Base-by-base conservation (phyloP, 106 monocot species). In the Agapanthus africanus region DNA sequence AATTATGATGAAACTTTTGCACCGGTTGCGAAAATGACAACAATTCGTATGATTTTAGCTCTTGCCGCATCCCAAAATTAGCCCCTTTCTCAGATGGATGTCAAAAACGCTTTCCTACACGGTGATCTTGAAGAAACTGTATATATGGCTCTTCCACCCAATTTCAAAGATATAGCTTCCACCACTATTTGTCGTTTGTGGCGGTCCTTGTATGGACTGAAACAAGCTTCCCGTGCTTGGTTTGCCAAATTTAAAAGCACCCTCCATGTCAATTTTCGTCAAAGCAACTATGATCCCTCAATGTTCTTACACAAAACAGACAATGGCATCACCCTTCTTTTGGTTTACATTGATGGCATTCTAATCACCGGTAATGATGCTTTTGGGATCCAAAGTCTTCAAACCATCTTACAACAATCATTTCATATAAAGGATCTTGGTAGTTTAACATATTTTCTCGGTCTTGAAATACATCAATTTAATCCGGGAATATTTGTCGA, bases 391-490 rank as follows among this genome's bases (percentile, higher is more conserved):
- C 11, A 1, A 4, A 60, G 11, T 1, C 62, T 27, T 14, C 52
- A 39, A 42, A 52, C 13, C 23, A 59, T 37, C 15, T 30, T 57
- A 2, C 52, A 22, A 15, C 13, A 35, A 3, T 6, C 35, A 8
- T 75, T 67, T 35, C 2, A 75, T 11, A 75, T 67, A 41, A 75
- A 67, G 5, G 59, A 67, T 3, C 33, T 65, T 57, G 67, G 59
- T n/a, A n/a, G n/a, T n/a, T n/a, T n/a, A n/a, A n/a, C n/a, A 8
- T 11, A 80, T 23, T 75, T 80, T 25, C 33, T 70, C 5, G 65
- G 70, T 7, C 70, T 80, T 6, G 64, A 71, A 39, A 46, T 71
- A 7, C 57, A 70, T 23, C 10, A 37, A 11, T 61, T n/a, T 8
- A 39, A 41, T 34, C 47, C 74, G 18, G 74, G 74, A 21, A 3